Percentiles rank a stretch among this genome's conserved stretches.
These are phyloP conservation scores for Sicyos edulis DNA, from an alignment of 306 rosid genomes.

Conservation along the genomic window DNA sequence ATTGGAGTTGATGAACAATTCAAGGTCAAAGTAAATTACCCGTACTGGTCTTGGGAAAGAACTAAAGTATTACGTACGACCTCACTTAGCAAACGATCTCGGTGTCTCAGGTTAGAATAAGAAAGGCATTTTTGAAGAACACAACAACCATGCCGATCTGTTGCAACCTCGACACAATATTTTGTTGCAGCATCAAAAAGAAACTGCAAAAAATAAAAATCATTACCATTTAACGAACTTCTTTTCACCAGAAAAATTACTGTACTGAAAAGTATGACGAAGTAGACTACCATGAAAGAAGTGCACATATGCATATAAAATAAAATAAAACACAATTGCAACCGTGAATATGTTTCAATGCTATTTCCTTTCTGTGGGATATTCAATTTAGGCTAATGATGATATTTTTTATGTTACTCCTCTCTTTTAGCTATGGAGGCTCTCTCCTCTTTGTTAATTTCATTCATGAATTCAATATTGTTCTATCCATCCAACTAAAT, in stretches of 20 bases:
- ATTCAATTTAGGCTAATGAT: not conserved
- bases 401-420: not conserved
- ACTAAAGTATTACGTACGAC: slow-evolving; percentile 44
- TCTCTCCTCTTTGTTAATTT: not conserved
- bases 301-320: not conserved
- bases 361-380: not conserved
- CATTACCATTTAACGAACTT: not conserved
- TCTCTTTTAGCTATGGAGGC: not conserved
- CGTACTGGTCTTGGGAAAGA: slow-evolving; percentile 53
- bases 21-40: slow-evolving; percentile 33
- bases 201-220: slow-evolving; percentile 43
- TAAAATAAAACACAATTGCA: not conserved
- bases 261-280: not conserved
- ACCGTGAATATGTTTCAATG: not conserved
- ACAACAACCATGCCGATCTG: slow-evolving; percentile 67
- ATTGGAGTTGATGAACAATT: not conserved
- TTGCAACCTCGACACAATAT: slow-evolving; percentile 52
- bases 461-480: not conserved
- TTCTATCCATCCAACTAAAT: not conserved
- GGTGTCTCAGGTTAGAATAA: slow-evolving; percentile 34
- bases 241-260: not conserved
- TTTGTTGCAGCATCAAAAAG: slow-evolving; percentile 51
- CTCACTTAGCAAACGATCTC: slow-evolving; percentile 39
- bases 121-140: slow-evolving; percentile 56
- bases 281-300: not conserved